Base-by-base conservation (phyloP, 177 flowering plant species). In the Telopea speciosissima region DNA sequence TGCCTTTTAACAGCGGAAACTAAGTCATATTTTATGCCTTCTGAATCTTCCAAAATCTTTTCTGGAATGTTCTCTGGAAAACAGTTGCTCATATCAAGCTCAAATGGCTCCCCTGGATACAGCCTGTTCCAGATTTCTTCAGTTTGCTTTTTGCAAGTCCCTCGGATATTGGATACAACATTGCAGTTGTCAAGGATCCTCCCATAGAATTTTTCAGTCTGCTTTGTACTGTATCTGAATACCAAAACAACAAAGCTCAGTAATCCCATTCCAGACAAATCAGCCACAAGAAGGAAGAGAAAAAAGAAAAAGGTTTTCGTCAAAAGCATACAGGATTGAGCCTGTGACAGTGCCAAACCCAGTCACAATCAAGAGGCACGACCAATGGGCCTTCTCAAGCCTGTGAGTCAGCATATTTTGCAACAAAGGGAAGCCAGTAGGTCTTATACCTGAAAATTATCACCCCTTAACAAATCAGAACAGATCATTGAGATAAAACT, bases 301-400 rank as follows among this genome's bases (percentile, higher is more conserved):
- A 62, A 31, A n/a, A 63, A 62, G 3, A 65, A 56, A 17, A n/a
- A 16, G 66, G n/a, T 56, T 13, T 21, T 52, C 1, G 58, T 3
- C 6, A 66, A 69, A 74, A 61, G 44, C 85, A 13, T 84, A 95
- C 99, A 36, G 99, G 99, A 77, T 95, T 95, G 28, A 95, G 97
- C 79, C 97, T 84, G 84, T 95, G 97, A 72, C 97, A 95, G 63
- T 95, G 99, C 97, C 99, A 95, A 73, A 95, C 68, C 99, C 99
- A 95, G 83, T 95, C 97, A 82, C 97, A 92, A 70, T 95, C 99
- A 76, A 95, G 87, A 74, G 99, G 99, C 75, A 90, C 92, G 78
- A 95, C 97, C 76, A 95, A 73, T 24, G 89, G 90, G 65, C 89
- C 88, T 77, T 86, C 86, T 56, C 67, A 71, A 74, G 77, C 52